phyloP scores from a whole-genome alignment of 345 rosid genomes.

The Erucastrum elatum region DNA sequence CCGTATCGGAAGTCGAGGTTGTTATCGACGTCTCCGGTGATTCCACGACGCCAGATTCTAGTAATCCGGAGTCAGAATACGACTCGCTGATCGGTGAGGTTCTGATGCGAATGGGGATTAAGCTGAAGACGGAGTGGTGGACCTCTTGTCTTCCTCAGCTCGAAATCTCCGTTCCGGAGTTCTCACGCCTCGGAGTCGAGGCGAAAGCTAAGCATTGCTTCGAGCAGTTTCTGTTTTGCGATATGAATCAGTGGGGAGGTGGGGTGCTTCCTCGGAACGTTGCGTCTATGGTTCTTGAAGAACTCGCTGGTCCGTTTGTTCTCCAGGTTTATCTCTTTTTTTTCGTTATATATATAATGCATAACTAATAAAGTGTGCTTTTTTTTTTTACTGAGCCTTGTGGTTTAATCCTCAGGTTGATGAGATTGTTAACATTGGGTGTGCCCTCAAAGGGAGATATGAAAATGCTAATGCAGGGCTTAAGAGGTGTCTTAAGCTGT shows the following conservation, averaged over 20 bases:
- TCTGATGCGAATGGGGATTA: constrained; percentile 60
- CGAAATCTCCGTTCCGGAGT: constrained; percentile 47
- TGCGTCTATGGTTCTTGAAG: constrained; percentile 62
- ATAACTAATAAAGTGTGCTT: background rate
- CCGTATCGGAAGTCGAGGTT: constrained; percentile 58
- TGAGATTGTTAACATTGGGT: constrained; percentile 81
- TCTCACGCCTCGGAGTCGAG: constrained; percentile 44
- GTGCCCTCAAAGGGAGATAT: constrained; percentile 73
- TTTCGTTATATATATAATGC: background rate
- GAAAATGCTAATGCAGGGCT: constrained; percentile 64
- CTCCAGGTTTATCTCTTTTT: constrained; percentile 58
- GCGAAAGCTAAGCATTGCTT: constrained; percentile 81
- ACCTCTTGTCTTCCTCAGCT: constrained; percentile 55
- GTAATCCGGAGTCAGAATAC: constrained; percentile 26
- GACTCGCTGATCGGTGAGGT: constrained; percentile 50
- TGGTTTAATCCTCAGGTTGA: constrained; percentile 62
- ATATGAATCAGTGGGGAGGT: constrained; percentile 66
- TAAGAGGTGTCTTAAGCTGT: constrained; percentile 89
- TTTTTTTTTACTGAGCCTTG: background rate
- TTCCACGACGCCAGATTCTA: constrained; percentile 35
- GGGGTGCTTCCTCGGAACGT: constrained; percentile 78
- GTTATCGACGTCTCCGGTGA: constrained; percentile 54
- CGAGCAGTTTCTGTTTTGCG: constrained; percentile 70
- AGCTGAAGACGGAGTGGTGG: constrained; percentile 69
- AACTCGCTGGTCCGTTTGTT: constrained; percentile 84